phyloP scores from a whole-genome alignment of 2,329 filamentous ascomycete genomes.

The Aspergillus pseudoviridinutans region DNA sequence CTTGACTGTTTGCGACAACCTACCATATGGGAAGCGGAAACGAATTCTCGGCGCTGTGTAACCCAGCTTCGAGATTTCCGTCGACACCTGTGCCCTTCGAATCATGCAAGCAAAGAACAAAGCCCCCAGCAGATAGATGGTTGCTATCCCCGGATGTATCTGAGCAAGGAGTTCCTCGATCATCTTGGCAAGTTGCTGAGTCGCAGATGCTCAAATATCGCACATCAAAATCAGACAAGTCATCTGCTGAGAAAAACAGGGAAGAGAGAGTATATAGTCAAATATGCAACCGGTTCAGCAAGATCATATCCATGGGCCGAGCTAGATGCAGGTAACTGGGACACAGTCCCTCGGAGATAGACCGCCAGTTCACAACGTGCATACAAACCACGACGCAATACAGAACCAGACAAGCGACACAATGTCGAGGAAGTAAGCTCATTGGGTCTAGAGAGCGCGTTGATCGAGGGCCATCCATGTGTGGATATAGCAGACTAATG shows the following conservation, averaged over 20 bases:
- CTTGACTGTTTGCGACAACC: conserved; percentile 4
- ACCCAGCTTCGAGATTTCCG: conserved; percentile 31
- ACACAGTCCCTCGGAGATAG: background rate
- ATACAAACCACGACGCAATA: background rate
- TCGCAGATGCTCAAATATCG: background rate
- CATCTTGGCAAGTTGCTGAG: conserved; percentile 27
- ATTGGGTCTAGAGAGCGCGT: background rate
- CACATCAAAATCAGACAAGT: background rate
- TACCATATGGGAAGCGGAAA: conserved; percentile 36
- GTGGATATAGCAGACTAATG: background rate
- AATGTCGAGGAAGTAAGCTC: background rate
- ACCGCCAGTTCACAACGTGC: background rate
- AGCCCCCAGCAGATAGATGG: conserved; percentile 36
- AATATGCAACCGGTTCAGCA: background rate
- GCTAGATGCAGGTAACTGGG: background rate
- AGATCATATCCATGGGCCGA: background rate
- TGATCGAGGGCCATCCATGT: background rate
- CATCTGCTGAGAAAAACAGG: background rate
- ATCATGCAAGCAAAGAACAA: conserved; percentile 37
- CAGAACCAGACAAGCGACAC: background rate
- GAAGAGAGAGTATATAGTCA: background rate
- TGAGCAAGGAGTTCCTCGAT: conserved; percentile 47
- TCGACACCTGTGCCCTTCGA: conserved; percentile 26
- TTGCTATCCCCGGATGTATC: conserved; percentile 41
- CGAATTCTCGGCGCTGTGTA: conserved; percentile 30